phyloP scores from a whole-genome alignment of 768 basidiomycete species.

The Russula vinacea region DNA sequence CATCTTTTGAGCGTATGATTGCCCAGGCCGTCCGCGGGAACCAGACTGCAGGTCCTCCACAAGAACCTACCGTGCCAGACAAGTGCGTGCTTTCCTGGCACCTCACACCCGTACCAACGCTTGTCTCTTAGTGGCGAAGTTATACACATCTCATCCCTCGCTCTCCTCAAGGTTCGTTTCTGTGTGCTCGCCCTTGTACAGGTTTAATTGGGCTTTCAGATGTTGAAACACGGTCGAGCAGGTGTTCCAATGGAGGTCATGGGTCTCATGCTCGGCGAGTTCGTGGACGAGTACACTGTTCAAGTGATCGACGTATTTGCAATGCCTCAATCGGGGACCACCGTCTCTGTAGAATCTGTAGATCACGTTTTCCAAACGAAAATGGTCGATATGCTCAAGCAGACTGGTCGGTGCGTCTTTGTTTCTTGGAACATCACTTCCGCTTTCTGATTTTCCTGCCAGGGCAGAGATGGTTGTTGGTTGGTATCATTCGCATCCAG shows the following conservation, averaged over 20 bases:
- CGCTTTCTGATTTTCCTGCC: constrained; percentile 1
- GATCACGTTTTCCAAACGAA: constrained; percentile 98
- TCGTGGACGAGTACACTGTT: constrained; percentile 95
- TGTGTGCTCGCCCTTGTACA: not conserved
- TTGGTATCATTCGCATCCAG: constrained; percentile 99
- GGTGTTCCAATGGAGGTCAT: constrained; percentile 99
- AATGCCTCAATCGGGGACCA: constrained; percentile 98
- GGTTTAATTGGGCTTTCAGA: constrained; percentile 49
- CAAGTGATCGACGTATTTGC: constrained; percentile 97
- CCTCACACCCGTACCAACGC: constrained; percentile 14
- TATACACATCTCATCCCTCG: constrained; percentile 95
- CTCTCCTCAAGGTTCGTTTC: constrained; percentile 83
- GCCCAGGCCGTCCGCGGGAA: constrained; percentile 34
- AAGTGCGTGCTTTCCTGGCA: constrained; percentile 48
- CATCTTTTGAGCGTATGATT: constrained; percentile 38
- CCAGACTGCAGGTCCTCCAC: constrained; percentile 33
- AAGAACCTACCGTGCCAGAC: constrained; percentile 62
- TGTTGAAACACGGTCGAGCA: constrained; percentile 98
- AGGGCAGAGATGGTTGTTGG: constrained; percentile 98
- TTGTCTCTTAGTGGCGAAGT: constrained; percentile 68
- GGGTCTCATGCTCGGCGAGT: constrained; percentile 97
- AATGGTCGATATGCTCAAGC: constrained; percentile 99
- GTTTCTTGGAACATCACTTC: not conserved
- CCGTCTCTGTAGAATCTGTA: constrained; percentile 95
- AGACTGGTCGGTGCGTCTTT: constrained; percentile 81